Evolutionary conservation across 2,329 filamentous ascomycete species (phyloP).

Genomic region (Blastomyces silverae): DNA sequence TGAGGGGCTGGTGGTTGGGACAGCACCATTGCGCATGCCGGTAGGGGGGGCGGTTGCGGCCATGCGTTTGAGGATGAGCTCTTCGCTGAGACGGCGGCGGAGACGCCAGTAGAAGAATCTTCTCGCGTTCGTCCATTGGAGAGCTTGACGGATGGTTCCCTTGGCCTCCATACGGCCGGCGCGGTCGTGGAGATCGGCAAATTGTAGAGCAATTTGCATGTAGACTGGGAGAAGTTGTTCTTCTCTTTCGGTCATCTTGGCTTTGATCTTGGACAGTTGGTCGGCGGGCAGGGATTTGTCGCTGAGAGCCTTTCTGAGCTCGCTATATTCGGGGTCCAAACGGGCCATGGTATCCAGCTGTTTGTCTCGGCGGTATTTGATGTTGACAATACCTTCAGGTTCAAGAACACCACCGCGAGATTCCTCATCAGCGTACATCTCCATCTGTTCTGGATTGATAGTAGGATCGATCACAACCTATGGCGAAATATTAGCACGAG

Average conservation of each 20-base stretch:
- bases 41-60: constrained; percentile 38
- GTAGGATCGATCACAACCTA: constrained; percentile 93
- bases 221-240: constrained; percentile 87
- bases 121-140: constrained; percentile 82
- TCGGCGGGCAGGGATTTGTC: constrained; percentile 64
- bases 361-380: constrained; percentile 97
- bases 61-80: constrained; percentile 93
- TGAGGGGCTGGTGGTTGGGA: constrained; percentile 30
- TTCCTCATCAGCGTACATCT: constrained; percentile 98
- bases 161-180: constrained; percentile 98
- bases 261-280: constrained; percentile 70
- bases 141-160: constrained; percentile 75
- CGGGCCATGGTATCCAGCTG: constrained; percentile 97
- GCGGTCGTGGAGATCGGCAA: constrained; percentile 94
- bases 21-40: constrained; percentile 31
- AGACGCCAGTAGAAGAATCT: constrained; percentile 99
- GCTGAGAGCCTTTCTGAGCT: constrained; percentile 70
- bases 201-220: constrained; percentile 89
- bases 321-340: constrained; percentile 74
- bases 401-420: constrained; percentile 94
- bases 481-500: constrained; percentile 28
- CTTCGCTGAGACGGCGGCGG: constrained; percentile 91
- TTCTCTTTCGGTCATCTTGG: constrained; percentile 77
- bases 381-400: constrained; percentile 95
- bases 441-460: constrained; percentile 94